A percentile compares a stretch with the other conserved stretches of the same genome.
These are phyloP conservation scores for Cardiospermum halicacabum DNA, from an alignment of 345 rosid genomes.

Conservation along the genomic window DNA sequence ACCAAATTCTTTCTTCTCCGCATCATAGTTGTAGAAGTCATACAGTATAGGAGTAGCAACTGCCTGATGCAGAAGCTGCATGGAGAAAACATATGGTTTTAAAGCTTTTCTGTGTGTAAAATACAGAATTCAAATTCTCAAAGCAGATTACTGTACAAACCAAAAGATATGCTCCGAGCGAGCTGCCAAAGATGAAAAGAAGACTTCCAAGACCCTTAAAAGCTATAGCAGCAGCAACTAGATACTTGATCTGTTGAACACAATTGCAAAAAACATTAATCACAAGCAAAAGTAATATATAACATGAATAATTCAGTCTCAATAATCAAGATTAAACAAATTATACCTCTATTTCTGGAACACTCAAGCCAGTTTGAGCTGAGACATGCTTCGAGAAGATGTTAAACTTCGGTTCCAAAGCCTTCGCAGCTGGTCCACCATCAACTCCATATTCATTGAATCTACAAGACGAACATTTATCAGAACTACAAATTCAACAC, in stretches of 20 bases:
- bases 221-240: slow-evolving; percentile 47
- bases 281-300: background rate
- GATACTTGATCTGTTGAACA: slow-evolving; percentile 36
- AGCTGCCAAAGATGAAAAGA: slow-evolving; percentile 59
- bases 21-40: slow-evolving; percentile 74
- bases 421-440: slow-evolving; percentile 59
- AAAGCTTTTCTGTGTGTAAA: background rate
- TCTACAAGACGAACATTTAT: slow-evolving; percentile 28
- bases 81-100: slow-evolving; percentile 2
- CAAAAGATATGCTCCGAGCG: slow-evolving; percentile 72
- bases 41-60: slow-evolving; percentile 44
- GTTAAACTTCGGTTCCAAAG: slow-evolving; percentile 39
- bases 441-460: slow-evolving; percentile 57
- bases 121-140: background rate
- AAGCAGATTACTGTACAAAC: slow-evolving; percentile 25
- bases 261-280: background rate
- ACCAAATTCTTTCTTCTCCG: slow-evolving; percentile 45
- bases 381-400: slow-evolving; percentile 37
- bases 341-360: slow-evolving; percentile 49
- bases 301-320: background rate
- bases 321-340: background rate
- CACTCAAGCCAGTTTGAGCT: slow-evolving; percentile 43
- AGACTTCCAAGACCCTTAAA: slow-evolving; percentile 67
- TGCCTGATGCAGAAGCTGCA: slow-evolving; percentile 63
- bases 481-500: background rate